Evolutionary conservation across 129 eudicot genomes (phyloP), one percentile per base, ranked within the genome.

Genomic region (Helianthus tuberosus): DNA sequence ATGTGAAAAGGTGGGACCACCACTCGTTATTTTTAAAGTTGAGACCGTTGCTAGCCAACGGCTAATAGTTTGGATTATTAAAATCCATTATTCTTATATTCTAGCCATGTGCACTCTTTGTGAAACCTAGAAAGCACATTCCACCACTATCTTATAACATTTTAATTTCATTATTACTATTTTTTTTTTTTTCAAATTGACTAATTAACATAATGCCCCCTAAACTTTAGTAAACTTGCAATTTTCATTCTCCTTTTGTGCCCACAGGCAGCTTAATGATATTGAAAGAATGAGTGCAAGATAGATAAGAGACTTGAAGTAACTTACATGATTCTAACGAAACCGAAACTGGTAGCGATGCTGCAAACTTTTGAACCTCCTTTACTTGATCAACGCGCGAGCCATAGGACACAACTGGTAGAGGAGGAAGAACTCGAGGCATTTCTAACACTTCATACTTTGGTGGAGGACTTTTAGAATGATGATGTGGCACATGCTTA

Each of bases 241-340:
- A 8, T 43, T 43, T 43, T 9, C 47, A 43, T 43, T 11, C 10
- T 43, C 10, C 46, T 39, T 6, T 39, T 43, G 8, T 43, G 46
- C 7, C 46, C 8, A 6, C 8, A 5, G 46, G 8, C 46, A 5
- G 46, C 5, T 64, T 65, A 75, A 52, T 4, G 27, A 13, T 44
- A 44, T 47, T 61, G 38, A 32, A 39, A 66, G 51, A 68, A 71
- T 2, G 1, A 12, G 53, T 9, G 66, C 5, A 16, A 53, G 57
- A 53, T 58, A 71, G 16, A 70, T 17, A 29, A 29, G 44, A 43
- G 69, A 13, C 47, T 43, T 43, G 13, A 61, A 73, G 62, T 14
- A 75, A 85, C 97, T 91, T 85, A 91, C 97, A 82, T 66, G 87
- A 86, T 38, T 69, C 38, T 13, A 73, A 49, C 20, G 82, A 74